phyloP scores from a whole-genome alignment of 2,329 filamentous ascomycete genomes.

The Pseudogymnoascus sp. region DNA sequence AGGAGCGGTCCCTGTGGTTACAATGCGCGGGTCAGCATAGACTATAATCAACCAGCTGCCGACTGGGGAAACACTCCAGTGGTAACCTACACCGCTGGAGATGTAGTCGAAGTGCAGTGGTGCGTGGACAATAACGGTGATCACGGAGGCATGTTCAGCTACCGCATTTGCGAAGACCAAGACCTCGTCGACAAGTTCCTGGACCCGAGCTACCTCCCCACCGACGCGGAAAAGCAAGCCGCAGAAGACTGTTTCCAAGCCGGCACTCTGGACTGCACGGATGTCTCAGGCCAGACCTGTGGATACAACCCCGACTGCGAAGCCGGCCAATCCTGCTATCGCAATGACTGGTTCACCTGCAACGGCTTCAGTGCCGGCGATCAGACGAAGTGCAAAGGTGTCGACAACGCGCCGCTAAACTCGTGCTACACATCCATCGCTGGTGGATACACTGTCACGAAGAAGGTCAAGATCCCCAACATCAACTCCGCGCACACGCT shows the following conservation, averaged over 20 bases:
- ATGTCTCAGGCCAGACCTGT: conserved; percentile 43
- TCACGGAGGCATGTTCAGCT: conserved; percentile 50
- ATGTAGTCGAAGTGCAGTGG: conserved; percentile 45
- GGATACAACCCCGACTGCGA: conserved; percentile 42
- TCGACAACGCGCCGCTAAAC: conserved; percentile 34
- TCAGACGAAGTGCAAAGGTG: neutral
- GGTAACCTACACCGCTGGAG: conserved; percentile 38
- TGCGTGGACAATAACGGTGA: conserved; percentile 50
- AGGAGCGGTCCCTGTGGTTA: conserved; percentile 46
- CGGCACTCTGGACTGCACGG: conserved; percentile 41
- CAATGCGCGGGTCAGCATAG: conserved; percentile 44
- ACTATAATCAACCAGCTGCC: conserved; percentile 26
- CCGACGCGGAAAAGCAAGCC: conserved; percentile 43
- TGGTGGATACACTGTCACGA: conserved; percentile 46
- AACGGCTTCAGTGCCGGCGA: conserved; percentile 33
- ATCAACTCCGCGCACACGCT: conserved; percentile 41
- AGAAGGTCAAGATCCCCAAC: conserved; percentile 33
- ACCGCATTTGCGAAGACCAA: conserved; percentile 47
- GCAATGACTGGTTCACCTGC: conserved; percentile 50
- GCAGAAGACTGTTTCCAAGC: conserved; percentile 46
- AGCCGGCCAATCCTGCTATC: conserved; percentile 36
- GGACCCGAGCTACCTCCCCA: conserved; percentile 40
- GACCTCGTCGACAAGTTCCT: conserved; percentile 43
- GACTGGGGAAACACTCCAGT: conserved; percentile 36
- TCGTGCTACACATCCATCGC: conserved; percentile 45